A percentile compares a stretch with the other conserved stretches of the same genome.
Conservation (phyloP, 2,329 filamentous ascomycete species). For the Lachnellula occidentalis region DNA sequence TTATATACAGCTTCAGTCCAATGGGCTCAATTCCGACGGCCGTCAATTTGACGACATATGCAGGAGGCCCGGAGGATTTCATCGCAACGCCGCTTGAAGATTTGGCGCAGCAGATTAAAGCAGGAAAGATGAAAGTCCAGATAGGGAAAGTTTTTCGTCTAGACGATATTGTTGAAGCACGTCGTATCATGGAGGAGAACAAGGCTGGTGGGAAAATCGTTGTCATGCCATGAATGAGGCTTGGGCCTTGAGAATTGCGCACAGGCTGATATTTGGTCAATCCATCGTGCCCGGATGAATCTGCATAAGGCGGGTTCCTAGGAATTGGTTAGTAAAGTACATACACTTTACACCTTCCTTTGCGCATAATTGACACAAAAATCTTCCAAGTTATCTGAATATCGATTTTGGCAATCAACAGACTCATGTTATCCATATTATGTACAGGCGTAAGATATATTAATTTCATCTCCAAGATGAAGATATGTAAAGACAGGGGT, state of each 20-base stretch:
- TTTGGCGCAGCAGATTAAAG: constrained; percentile 34
- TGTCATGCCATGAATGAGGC: constrained; percentile 27
- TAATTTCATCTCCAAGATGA: neutral
- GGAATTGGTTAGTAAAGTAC: neutral
- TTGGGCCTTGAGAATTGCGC: no score
- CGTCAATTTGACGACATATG: constrained; percentile 38
- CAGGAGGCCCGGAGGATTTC: constrained; percentile 35
- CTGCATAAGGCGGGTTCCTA: no score
- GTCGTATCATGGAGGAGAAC: constrained; percentile 40
- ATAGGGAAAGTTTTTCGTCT: constrained; percentile 39
- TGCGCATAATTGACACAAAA: neutral
- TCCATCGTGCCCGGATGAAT: no score
- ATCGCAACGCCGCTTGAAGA: constrained; percentile 38
- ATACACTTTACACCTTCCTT: neutral
- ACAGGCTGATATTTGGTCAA: no score
- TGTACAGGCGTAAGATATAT: neutral
- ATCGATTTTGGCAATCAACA: neutral
- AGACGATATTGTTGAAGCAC: constrained; percentile 42
- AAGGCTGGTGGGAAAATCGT: constrained; percentile 41
- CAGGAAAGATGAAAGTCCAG: constrained; percentile 35
- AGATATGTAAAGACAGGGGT: neutral
- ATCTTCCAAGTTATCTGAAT: no score
- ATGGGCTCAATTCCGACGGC: constrained; percentile 38
- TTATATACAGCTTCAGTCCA: constrained; percentile 39
- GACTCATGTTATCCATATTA: neutral